A percentile compares a stretch with the other conserved stretches of the same genome.
These are phyloP conservation scores for Plectranthus barbatus DNA, from an alignment of 257 asterid species.

Conservation along the genomic window DNA sequence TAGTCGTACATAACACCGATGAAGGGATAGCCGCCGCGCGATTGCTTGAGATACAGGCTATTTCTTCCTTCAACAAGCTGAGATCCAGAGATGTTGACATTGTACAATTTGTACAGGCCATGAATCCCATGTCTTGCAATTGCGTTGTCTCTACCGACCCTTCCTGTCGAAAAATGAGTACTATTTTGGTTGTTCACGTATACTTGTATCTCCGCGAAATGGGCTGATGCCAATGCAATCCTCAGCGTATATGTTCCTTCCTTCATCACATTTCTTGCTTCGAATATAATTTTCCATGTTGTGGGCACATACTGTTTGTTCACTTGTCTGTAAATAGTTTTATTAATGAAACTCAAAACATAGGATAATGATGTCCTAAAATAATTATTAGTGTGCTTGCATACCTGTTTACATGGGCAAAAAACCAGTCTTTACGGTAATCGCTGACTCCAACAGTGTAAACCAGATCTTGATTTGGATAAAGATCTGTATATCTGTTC, in stretches of 20 bases:
- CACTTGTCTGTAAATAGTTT: not conserved
- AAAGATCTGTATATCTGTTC: constrained; percentile 45
- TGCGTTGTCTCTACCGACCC: constrained; percentile 54
- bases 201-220: constrained; percentile 44
- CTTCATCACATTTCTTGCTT: constrained; percentile 18
- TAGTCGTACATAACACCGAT: constrained; percentile 62
- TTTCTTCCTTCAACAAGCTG: constrained; percentile 38
- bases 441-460: constrained; percentile 42
- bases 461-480: constrained; percentile 35
- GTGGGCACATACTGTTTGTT: constrained; percentile 28
- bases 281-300: constrained; percentile 53
- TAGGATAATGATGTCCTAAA: no score
- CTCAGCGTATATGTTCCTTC: constrained; percentile 38
- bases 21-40: constrained; percentile 29
- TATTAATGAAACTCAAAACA: no score
- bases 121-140: constrained; percentile 92
- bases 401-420: constrained; percentile 52
- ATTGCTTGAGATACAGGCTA: constrained; percentile 40
- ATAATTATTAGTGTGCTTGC: no score
- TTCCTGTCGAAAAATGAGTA: constrained; percentile 36
- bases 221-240: constrained; percentile 75
- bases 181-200: constrained; percentile 27
- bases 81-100: constrained; percentile 26
- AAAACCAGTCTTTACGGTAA: constrained; percentile 44
- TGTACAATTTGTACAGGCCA: constrained; percentile 41